Conservation (phyloP, 2,329 filamentous ascomycete species). For the Aspergillus costaricaensis region DNA sequence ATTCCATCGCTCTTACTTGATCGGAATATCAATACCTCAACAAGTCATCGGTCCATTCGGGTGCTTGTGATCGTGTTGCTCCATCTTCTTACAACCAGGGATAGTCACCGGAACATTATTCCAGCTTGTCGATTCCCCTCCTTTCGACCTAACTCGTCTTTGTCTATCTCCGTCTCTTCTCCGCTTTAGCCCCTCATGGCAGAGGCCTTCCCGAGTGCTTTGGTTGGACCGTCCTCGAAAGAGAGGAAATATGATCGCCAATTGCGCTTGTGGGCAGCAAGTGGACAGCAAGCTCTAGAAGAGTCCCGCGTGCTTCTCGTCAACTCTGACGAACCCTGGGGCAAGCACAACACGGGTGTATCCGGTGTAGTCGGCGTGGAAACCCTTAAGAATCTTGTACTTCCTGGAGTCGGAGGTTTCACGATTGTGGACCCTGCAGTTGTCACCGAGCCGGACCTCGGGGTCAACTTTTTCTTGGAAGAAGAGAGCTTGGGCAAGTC, state of each 20-base stretch:
- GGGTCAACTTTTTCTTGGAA: slow-evolving; percentile 96
- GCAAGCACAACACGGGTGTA: slow-evolving; percentile 49
- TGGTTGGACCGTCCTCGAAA: slow-evolving; percentile 58
- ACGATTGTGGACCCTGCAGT: slow-evolving; percentile 80
- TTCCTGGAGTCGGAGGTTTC: slow-evolving; percentile 88
- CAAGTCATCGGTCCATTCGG: not conserved
- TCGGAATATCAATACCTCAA: not conserved
- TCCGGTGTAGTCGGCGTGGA: slow-evolving; percentile 87
- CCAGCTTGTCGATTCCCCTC: not conserved
- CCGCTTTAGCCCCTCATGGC: slow-evolving; percentile 31
- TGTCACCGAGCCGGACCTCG: slow-evolving; percentile 81
- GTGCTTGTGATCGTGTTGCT: not conserved
- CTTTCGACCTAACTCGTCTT: not conserved
- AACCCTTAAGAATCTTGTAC: slow-evolving; percentile 92
- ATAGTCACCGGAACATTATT: not conserved
- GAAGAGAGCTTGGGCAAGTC: slow-evolving; percentile 73
- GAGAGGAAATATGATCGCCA: slow-evolving; percentile 90
- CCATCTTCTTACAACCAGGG: not conserved
- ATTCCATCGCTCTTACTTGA: not conserved
- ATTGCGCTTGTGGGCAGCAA: slow-evolving; percentile 90
- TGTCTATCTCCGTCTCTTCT: not conserved
- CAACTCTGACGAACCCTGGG: slow-evolving; percentile 61
- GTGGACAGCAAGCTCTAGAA: slow-evolving; percentile 86
- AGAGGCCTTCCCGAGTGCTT: slow-evolving; percentile 37
- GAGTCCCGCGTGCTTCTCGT: slow-evolving; percentile 87